Evolutionary conservation across 257 asterid species (phyloP), one percentile per base, ranked within the genome.

Genomic region (Prunella vulgaris): DNA sequence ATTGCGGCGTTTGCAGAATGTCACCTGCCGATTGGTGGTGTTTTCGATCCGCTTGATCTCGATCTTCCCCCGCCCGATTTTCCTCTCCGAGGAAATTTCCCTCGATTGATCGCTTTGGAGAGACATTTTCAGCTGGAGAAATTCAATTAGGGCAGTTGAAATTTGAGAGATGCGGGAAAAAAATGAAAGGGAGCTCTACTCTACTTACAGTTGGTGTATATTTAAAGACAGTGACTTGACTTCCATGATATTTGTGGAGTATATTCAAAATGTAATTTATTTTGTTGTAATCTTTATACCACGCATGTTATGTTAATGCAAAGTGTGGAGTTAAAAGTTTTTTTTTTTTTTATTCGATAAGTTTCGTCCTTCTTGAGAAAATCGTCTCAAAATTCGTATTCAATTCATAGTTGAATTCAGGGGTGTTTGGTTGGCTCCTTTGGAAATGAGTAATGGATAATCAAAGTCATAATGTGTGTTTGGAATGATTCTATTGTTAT

Each of bases 21-120:
- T 91, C 0, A 91, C 97, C 72, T 91, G 97, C 0, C 97, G 93
- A 79, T 85, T 91, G 0, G 96, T 91, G 12, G 95, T 88, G 84
- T 88, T 91, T 64, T 91, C 96, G 84, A 91, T 91, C 84, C 96
- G 80, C 77, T 88, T 90, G 87, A 90, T 90, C 80, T 88, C 93
- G 81, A 88, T 88, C 76, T 91, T 91, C 7, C 97, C 96, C 76
- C 97, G 75, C 18, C 96, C 93, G n/a, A 68, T 71, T 77, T 81
- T 88, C 81, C 82, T 81, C 72, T 81, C 81, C 2, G 86, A 78
- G 10, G 96, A 86, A 64, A 80, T 77, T 77, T 88, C 97, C 64
- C 83, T 72, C 33, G 90, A 78, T 76, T 69, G 84, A 67, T 84
- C 92, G 67, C 87, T 84, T 67, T 73, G 88, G 68, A 74, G 74